Evolutionary conservation across 345 rosid species (phyloP), one percentile per base, ranked within the genome.

Genomic region (Eucalyptus camaldulensis): DNA sequence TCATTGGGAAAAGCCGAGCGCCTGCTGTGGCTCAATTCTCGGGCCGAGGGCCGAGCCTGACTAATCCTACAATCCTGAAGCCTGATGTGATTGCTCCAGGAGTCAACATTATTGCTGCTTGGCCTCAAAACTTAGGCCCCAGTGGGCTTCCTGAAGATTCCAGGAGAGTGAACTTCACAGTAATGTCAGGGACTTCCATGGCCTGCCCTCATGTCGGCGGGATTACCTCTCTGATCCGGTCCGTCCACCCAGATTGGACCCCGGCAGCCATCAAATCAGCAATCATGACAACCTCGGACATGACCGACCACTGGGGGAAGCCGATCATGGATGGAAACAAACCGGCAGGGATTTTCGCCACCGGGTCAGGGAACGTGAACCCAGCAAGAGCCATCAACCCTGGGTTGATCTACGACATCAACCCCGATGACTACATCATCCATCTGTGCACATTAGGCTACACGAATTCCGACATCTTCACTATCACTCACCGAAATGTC

Each of bases 141-240:
- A 93, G 95, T 1, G 93, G 95, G 33, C 97, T 96, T 90, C 96
- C 96, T 24, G 97, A 95, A 87, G 99, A 96, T 90, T 45, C 95
- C 31, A 95, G 99, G 91, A 96, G 98, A 90, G 97, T 93, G 88
- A 96, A 97, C 90, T 97, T 97, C 94, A 94, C 98, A 3, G 96
- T 97, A 12, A 96, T 96, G 98, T 96, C 99, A 2, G 99, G 99
- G 45, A 97, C 99, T 87, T 97, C 99, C 91, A 97, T 97, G 99
- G 94, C 99, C 67, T 97, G 99, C 90, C 99, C 99, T 76, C 99
- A 97, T 88, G 97, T 93, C 88, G 95, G 98, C 15, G 99, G 99
- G 24, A 94, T 96, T 83, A 93, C 97, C 7, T 95, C 98, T 85
- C 91, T 97, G 47, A 88, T 97, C 92, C 96, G 91, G 86, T 92